Conservation (phyloP, 192 early-diverging fungal species). For the Linnemannia zychae region DNA sequence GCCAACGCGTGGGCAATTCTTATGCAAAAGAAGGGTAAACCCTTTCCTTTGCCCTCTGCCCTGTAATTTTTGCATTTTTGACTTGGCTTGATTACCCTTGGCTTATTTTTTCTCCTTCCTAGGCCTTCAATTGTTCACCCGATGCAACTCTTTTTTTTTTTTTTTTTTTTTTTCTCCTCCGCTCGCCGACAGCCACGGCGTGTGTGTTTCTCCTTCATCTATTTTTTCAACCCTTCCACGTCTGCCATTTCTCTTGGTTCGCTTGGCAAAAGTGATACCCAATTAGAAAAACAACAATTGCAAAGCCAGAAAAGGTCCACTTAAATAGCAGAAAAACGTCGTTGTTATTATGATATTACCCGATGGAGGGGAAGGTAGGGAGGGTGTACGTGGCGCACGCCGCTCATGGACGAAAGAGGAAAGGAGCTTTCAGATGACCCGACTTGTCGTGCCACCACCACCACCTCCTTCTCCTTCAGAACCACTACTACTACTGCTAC, state of each 20-base stretch:
- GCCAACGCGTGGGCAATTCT: neutral
- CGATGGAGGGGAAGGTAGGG: too few relatives aligned
- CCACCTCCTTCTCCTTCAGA: neutral
- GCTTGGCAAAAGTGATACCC: too few relatives aligned
- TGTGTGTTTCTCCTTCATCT: too few relatives aligned
- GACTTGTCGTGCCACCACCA: neutral
- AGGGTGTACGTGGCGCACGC: neutral
- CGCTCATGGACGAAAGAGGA: neutral
- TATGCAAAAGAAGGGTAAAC: conserved; percentile 7
- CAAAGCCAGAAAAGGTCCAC: too few relatives aligned
- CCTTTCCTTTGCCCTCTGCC: too few relatives aligned
- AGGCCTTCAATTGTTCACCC: neutral
- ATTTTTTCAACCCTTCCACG: too few relatives aligned
- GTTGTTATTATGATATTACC: too few relatives aligned
- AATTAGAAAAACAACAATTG: too few relatives aligned
- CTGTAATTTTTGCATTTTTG: neutral
- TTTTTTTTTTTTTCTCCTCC: neutral
- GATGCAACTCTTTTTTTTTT: neutral
- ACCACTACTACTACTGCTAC: neutral
- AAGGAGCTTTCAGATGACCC: neutral
- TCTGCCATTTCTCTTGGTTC: too few relatives aligned
- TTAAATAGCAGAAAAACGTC: too few relatives aligned
- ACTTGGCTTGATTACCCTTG: conserved; percentile 10
- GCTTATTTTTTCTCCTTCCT: neutral
- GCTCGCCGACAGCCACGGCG: neutral